These are phyloP conservation scores for Pleurostoma richardsiae DNA, from an alignment of 2,329 filamentous ascomycete genomes.

Conservation along the genomic window DNA sequence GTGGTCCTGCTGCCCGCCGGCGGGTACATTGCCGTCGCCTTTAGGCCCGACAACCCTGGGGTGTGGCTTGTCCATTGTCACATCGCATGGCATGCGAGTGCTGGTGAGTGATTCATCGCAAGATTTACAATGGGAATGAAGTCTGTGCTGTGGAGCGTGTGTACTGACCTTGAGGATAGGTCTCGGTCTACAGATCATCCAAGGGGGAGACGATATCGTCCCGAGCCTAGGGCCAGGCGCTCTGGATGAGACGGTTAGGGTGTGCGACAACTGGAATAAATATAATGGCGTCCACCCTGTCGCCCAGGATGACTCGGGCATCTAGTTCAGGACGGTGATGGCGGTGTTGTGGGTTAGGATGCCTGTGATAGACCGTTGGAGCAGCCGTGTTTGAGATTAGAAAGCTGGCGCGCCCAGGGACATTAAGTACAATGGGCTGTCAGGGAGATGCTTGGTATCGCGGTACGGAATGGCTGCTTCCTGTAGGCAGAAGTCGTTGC, in stretches of 20 bases:
- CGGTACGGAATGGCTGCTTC: too few species aligned
- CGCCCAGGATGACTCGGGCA: constrained; percentile 8
- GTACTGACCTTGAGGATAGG: not conserved
- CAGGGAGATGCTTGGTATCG: too few species aligned
- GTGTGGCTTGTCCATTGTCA: constrained; percentile 36
- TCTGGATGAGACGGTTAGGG: constrained; percentile 4
- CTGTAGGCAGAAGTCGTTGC: too few species aligned
- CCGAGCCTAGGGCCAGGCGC: constrained; percentile 2
- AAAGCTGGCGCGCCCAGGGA: too few species aligned
- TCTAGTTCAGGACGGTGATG: not conserved
- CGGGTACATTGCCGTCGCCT: constrained; percentile 30
- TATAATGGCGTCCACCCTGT: constrained; percentile 4
- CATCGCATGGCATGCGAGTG: constrained; percentile 36
- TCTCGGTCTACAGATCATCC: constrained; percentile 7
- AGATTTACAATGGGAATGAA: not conserved
- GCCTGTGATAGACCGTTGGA: too few species aligned
- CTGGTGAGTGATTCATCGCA: constrained; percentile 1
- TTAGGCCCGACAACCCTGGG: constrained; percentile 34
- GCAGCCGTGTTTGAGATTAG: too few species aligned
- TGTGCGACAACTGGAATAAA: constrained; percentile 6
- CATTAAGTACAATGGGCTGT: too few species aligned
- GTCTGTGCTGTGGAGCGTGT: not conserved
- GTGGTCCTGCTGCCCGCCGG: constrained; percentile 25
- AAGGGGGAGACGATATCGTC: constrained; percentile 4
- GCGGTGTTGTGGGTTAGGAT: too few species aligned